Base-by-base conservation (phyloP, 192 early-diverging fungal species). In the Lobosporangium transversale region DNA sequence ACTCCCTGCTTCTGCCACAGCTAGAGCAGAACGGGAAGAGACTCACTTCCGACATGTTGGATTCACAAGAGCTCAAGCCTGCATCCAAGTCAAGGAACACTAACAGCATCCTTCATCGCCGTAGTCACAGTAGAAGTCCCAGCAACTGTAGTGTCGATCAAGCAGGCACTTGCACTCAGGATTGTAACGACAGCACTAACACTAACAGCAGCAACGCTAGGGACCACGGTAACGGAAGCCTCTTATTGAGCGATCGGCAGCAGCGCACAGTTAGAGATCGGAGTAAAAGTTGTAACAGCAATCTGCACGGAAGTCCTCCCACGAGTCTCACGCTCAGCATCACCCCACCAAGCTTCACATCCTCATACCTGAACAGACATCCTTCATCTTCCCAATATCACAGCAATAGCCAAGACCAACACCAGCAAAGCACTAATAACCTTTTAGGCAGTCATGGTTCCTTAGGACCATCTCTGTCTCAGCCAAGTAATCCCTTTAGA, bases 301-400 rank as follows among this genome's bases (percentile, higher is more conserved):
- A 26, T 32, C 27, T 35, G 31, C 24, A 7, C n/a, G 50, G 58
- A 40, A 40, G 37, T 40, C 37, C 37, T 40, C 8, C n/a, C n/a
- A n/a, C 37, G n/a, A 58, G 43, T 54, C 57, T 75, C 9, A 51
- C 71, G 29, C 42, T 76, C 18, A 66, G 58, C 47, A 76, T 67
- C 58, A 66, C 64, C n/a, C 71, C 71, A 21, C 64, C 71, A n/a
- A 66, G 52, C 4, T 24, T 26, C 4, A 23, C 36, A 9, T 40
- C 66, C 2, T 52, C 36, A 40, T 60, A 42, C 24, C 40, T 47
- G 21, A 40, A 27, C 12, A 29, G 15, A 17, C 45, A 57, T 6
- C 45, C 59, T 30, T 45, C 8, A 26, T 31, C 32, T 7, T 31
- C 20, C 36, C 48, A 18, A 4, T 27, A 30, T 26, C 42, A 35